A percentile compares a stretch with the other conserved stretches of the same genome.
Conservation (phyloP, 2,329 filamentous ascomycete species). For the Colletotrichum lupini region DNA sequence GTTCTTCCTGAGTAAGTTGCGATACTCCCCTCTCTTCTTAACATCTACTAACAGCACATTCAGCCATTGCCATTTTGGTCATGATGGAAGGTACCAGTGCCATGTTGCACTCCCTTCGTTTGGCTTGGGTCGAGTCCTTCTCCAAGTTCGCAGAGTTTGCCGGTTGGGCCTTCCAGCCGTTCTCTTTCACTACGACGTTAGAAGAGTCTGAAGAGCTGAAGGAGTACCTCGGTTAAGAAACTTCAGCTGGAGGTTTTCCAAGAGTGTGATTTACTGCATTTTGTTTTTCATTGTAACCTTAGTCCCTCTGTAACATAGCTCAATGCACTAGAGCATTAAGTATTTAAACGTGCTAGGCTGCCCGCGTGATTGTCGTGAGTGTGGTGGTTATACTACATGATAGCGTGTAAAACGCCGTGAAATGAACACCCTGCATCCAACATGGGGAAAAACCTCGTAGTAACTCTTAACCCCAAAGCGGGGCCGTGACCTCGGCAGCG, state of each 20-base stretch:
- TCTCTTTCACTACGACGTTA: slow-evolving; percentile 85
- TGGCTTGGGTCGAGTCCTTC: slow-evolving; percentile 98
- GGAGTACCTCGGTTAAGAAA: slow-evolving; percentile 62
- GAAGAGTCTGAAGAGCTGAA: slow-evolving; percentile 81
- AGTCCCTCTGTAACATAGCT: slow-evolving; percentile 37
- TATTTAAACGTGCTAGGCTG: neutral
- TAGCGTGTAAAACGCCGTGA: slow-evolving; percentile 5
- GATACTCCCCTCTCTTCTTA: neutral
- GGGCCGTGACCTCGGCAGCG: slow-evolving; percentile 86
- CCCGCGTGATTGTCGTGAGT: neutral
- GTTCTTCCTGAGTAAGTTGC: slow-evolving; percentile 78
- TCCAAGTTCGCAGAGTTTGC: slow-evolving; percentile 96
- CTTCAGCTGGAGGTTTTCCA: neutral
- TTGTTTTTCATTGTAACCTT: slow-evolving; percentile 34
- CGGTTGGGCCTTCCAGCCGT: slow-evolving; percentile 87
- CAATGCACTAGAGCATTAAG: slow-evolving; percentile 33
- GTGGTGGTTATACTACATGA: slow-evolving; percentile 29
- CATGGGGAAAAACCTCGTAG: neutral
- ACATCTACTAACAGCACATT: slow-evolving; percentile 8
- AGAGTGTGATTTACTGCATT: slow-evolving; percentile 15
- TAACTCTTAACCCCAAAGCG: slow-evolving; percentile 66
- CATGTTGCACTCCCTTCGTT: slow-evolving; percentile 90
- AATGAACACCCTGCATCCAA: neutral
- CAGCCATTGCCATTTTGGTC: slow-evolving; percentile 74
- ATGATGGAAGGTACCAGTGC: slow-evolving; percentile 97